Evolutionary conservation across 176 grass and related monocot genomes (phyloP), one percentile per base, ranked within the genome.

Genomic region (Neostapfia colusana): DNA sequence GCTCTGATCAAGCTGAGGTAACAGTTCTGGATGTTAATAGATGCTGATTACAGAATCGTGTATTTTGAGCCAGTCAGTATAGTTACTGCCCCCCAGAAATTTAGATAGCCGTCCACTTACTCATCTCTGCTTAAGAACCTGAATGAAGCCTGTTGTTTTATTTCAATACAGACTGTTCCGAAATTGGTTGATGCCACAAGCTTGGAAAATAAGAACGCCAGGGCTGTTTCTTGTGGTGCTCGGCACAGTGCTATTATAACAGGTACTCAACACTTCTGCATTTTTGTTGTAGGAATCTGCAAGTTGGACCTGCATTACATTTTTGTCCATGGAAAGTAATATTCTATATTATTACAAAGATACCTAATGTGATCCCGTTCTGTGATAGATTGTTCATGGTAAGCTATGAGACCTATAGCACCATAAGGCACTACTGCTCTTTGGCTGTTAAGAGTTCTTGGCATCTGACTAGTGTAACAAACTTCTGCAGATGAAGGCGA

Each of bases 1-100:
- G 96, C 78, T 99, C 92, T 90, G 92, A 99, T 84, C 96, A 99
- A 84, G 89, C 96, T 72, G 96, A 99, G 92, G 96, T 99, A 79
- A 50, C 18, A 34, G 34, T 56, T 67, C 18, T 41, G 1, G 0
- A 72, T 79, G 53, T 21, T 67, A 79, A 23, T 53, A 11, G 17
- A 42, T 76, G 20, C 28, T 74, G 18, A 72, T 72, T 71, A 28
- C 39, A 82, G 21, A 49, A 78, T 42, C 8, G 55, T 1, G 13
- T 15, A 70, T 61, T 83, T 42, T 55, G 44, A 35, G 13, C 0
- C 54, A 64, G 10, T 62, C 7, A 49, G 24, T 3, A 18, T 43
- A 48, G 31, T 31, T 2, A 31, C 3, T 31, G 31, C 31, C 31
- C 31, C 3, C 31, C 31, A 2, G 53, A 24, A 56, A n/a, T 10